Evolutionary conservation across 495 filamentous ascomycete genomes (phyloP), one percentile per base, ranked within the genome.

Genomic region (Friedmanniomyces endolithicus): DNA sequence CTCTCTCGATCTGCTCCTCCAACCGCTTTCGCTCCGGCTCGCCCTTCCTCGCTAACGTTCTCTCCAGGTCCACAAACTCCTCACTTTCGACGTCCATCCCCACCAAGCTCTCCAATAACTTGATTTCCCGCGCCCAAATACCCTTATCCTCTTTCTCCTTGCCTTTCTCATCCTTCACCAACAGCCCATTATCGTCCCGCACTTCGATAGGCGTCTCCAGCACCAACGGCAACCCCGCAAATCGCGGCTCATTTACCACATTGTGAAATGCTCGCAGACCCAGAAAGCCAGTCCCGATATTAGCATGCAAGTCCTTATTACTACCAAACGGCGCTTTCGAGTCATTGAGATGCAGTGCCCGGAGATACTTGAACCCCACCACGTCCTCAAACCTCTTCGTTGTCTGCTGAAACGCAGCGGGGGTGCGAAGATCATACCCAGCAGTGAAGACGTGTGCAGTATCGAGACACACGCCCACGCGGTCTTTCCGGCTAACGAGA

Each of bases 401-500:
- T 20, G 88, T 88, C 22, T 73, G 66, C 35, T 76, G 71, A 70
- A 92, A 97, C 0, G 87, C 78, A 17, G 76, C 73, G 0, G 86
- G 83, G 0, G 83, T 76, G 52, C 85, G 80, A 34, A 98, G 75
- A 70, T 98, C 92, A 67, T 97, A 94, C 7, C 92, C 92, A 0
- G 87, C 89, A 8, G 89, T 83, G 64, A 96, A 96, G 60, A 88
- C 79, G 72, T 98, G 92, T 71, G 90, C 96, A 4, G 92, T 97
- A 65, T 98, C 92, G 39, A 98, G 79, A 69, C 92, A 98, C 34
- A 98, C 87, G 29, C 92, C 92, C 11, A 98, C 84, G n/a, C 92
- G 81, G 20, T 74, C 64, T 68, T 96, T 95, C 67, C 92, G 77
- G 22, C 86, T 77, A 33, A 96, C 81, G 0, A 77, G 75, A 24